Base-by-base conservation (phyloP, 768 basidiomycete species). In the Boletus huronensis region DNA sequence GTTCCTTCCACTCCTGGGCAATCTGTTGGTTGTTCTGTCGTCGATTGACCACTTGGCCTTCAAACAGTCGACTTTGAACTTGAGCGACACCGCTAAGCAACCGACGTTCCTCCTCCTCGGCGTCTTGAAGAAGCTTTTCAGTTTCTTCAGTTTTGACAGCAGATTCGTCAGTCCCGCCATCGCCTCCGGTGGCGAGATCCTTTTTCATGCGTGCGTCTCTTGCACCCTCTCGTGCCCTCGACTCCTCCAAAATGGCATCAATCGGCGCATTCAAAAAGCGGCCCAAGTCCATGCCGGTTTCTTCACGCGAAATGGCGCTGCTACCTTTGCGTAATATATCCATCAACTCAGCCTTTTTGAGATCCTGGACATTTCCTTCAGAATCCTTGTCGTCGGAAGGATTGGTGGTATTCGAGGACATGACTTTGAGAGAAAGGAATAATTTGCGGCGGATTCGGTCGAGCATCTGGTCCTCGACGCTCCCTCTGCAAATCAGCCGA, bases 391-490 rank as follows among this genome's bases (percentile, higher is more conserved):
- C 51, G 19, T 54, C 52, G 17, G 64, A 55, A 13, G 61, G 50
- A 2, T 64, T 26, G 28, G 59, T 58, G 19, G 31, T 29, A n/a
- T 74, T 75, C 6, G 73, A 70, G 21, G 75, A 75, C 80, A 85
- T 84, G 57, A 85, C 77, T 65, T 85, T 85, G 46, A 82, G 59
- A 1, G 84, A 84, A 5, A 85, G 74, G 66, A 84, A 85, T 6
- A 89, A 74, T 67, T 90, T 90, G 49, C 82, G 80, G 42, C 85
- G 83, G 49, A 87, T 79, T 31, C 85, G 78, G 57, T 85, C 83
- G 6, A 88, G 75, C 77, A 88, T 87, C 58, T 88, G 85, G 64
- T 89, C 88, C 64, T 89, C 88, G 39, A 89, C 88, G 42, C 81
- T 83, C 13, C 82, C 83, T 47, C 79, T 78, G 56, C 84, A 85